Evolutionary conservation across 169 alveolate species (phyloP).

Genomic region (Plasmodium malariae): DNA sequence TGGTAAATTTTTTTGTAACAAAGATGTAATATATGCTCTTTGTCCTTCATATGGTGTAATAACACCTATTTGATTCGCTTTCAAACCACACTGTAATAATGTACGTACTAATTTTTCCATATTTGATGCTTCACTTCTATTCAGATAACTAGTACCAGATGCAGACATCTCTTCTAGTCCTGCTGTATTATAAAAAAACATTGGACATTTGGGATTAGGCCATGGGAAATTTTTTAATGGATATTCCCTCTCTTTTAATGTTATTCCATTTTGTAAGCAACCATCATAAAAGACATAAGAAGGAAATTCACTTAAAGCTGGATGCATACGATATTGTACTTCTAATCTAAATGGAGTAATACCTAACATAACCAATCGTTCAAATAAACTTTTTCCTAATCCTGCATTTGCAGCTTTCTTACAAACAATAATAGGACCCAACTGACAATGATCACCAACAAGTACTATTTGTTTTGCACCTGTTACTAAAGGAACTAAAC

Average conservation of each 20-base stretch:
- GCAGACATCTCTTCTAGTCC: constrained; percentile 87
- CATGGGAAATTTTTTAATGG: constrained; percentile 85
- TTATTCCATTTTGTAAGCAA: constrained; percentile 93
- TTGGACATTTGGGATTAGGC: constrained; percentile 90
- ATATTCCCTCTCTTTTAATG: constrained; percentile 90
- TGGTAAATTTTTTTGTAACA: constrained; percentile 80
- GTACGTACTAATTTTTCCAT: constrained; percentile 82
- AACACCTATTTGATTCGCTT: constrained; percentile 92
- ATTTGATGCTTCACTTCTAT: constrained; percentile 84
- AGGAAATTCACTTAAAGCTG: constrained; percentile 95
- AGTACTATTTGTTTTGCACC: constrained; percentile 94
- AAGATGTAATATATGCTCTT: constrained; percentile 89
- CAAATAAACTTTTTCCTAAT: constrained; percentile 92
- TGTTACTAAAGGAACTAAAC: constrained; percentile 92
- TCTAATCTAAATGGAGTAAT: constrained; percentile 89
- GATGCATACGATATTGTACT: constrained; percentile 98
- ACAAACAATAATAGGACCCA: constrained; percentile 97
- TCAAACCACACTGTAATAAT: constrained; percentile 74
- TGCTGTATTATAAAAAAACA: constrained; percentile 88
- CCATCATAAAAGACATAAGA: constrained; percentile 96
- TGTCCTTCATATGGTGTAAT: constrained; percentile 97
- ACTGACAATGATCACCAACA: constrained; percentile 97
- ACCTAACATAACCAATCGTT: constrained; percentile 84
- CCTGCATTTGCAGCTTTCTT: constrained; percentile 91
- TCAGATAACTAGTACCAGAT: constrained; percentile 85